Evolutionary conservation across 2,329 filamentous ascomycete genomes (phyloP).

Genomic region (Atkinsonella hypoxylon): DNA sequence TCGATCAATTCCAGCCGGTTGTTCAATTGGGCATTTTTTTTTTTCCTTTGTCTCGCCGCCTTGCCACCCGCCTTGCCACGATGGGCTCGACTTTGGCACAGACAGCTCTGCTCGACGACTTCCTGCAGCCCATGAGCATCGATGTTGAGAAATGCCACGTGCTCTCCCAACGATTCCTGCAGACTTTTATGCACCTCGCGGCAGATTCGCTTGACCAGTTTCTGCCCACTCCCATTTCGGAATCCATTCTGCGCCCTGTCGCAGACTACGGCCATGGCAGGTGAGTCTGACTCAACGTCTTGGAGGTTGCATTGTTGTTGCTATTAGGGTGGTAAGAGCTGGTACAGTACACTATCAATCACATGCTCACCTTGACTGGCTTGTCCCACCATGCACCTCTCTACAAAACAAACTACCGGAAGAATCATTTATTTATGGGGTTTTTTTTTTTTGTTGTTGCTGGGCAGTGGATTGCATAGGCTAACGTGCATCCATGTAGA

Average conservation of each 20-base stretch:
- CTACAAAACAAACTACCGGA: not conserved
- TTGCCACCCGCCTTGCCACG: conserved; percentile 13
- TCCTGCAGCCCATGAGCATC: conserved; percentile 39
- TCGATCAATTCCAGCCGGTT: not conserved
- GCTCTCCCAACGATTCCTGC: conserved; percentile 35
- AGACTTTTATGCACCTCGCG: conserved; percentile 37
- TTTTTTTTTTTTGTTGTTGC: no score
- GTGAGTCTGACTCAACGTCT: conserved; percentile 24
- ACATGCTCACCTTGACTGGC: no score
- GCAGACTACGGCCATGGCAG: conserved; percentile 30
- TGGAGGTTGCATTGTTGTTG: no score
- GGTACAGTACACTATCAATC: no score
- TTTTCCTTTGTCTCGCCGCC: not conserved
- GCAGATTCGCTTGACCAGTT: conserved; percentile 43
- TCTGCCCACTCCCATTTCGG: conserved; percentile 48
- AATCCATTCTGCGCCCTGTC: conserved; percentile 41
- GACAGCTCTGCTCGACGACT: conserved; percentile 23
- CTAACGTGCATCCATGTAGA: conserved; percentile 22
- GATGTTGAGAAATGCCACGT: conserved; percentile 31
- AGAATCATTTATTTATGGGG: no score
- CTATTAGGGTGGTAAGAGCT: no score
- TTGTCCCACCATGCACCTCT: no score
- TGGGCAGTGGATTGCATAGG: not conserved
- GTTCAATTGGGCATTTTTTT: not conserved
- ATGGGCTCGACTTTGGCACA: conserved; percentile 5